Base-by-base conservation (phyloP, 2,329 filamentous ascomycete genomes). In the Botrytis sinoallii region DNA sequence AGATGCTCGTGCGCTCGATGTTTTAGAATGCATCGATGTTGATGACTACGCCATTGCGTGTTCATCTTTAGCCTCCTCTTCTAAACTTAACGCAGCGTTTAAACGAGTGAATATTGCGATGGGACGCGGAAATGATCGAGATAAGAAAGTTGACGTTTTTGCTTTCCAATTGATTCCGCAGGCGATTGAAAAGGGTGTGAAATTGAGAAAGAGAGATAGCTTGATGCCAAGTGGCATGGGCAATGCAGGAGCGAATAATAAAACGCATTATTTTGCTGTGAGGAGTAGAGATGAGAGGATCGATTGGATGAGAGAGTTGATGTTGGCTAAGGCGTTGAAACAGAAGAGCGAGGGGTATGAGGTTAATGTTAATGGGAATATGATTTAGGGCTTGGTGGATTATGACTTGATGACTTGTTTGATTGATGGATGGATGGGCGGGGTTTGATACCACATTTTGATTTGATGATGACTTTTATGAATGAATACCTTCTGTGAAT, bases 231-330 rank as follows among this genome's bases (percentile, higher is more conserved):
- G 66, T 1, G 38, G 64, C 16, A 35, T 65, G 55, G 71, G 72
- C 44, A 48, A 64, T 29, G 40, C 46, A 20, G 66, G 16, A 75
- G 89, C 88, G 73, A 90, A 88, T 18, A 90, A 89, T 79, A 98
- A 97, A 87, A 92, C 93, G 63, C 95, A 98, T 80, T 94, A 98
- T 82, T 98, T 98, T 81, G 93, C 95, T 0, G 95, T 98, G 78
- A 92, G 92, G 84, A 90, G 87, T 79, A 89, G 94, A 22, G 93
- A 98, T 80, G 93, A 98, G 81, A 89, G 95, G 75, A 98, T 98
- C 79, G 95, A 98, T 82, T 99, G 96, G 96, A 97, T 97, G 93
- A 88, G 93, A 72, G 93, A 97, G 86, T 85, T 97, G 75, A 97
- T 97, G 93, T 89, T 97, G 64, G 93, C 93, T 71, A 96, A 96